A percentile compares a stretch with the other conserved stretches of the same genome.
Evolutionary conservation across 345 rosid species (phyloP).

Genomic region (Litchi chinensis): DNA sequence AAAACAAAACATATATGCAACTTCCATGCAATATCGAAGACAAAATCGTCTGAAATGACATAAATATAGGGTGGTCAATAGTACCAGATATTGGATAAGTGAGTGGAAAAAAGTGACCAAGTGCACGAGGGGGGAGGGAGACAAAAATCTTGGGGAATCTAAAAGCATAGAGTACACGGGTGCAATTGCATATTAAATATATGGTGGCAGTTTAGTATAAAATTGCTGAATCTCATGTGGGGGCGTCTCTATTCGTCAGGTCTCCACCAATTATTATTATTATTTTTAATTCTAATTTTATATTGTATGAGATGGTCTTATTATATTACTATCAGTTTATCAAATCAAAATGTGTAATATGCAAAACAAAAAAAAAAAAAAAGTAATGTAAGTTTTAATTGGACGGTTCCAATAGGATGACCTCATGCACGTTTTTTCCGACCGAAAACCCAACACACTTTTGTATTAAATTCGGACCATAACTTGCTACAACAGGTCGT

Average conservation of each 20-base stretch:
- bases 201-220: neutral
- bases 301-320: neutral
- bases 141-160: constrained; percentile 36
- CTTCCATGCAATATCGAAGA: neutral
- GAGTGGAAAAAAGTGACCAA: neutral
- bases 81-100: neutral
- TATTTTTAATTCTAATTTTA: no score
- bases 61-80: neutral
- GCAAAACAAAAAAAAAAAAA: no score
- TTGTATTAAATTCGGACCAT: neutral
- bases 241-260: constrained; percentile 5
- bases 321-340: no score
- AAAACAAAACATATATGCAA: no score
- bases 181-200: neutral
- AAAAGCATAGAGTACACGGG: constrained; percentile 13
- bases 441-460: neutral
- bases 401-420: no score
- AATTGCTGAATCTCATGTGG: constrained; percentile 23
- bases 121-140: constrained; percentile 43
- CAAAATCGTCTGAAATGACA: neutral
- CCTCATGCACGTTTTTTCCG: neutral
- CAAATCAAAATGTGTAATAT: no score
- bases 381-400: no score
- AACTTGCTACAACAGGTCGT: neutral
- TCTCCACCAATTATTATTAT: neutral